phyloP scores from a whole-genome alignment of 108 stramenopile species.

The Conticribra weissflogii region DNA sequence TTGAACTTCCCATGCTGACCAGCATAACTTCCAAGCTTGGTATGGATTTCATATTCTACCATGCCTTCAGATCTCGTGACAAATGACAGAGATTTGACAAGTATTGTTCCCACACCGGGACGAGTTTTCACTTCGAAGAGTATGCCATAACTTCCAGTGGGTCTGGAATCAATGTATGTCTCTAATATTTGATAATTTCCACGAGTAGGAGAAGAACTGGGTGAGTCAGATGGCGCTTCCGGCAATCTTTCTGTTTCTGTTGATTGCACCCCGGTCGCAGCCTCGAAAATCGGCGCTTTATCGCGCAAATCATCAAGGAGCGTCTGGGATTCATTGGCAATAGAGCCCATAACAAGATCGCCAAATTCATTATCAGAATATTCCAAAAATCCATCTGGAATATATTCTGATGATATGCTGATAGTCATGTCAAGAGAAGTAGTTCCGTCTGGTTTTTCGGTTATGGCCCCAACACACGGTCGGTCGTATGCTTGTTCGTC shows the following conservation, averaged over 20 bases:
- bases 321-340: not conserved
- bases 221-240: conserved; percentile 10
- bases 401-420: conserved; percentile 3
- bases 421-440: conserved; percentile 19
- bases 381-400: not conserved
- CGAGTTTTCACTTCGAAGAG: conserved; percentile 18
- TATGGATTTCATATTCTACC: conserved; percentile 24
- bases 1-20: conserved; percentile 1
- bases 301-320: too few species aligned
- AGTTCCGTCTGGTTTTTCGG: not conserved
- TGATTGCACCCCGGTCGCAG: not conserved
- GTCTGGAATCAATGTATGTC: conserved; percentile 7
- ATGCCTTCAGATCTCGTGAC: conserved; percentile 1
- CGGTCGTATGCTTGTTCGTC: conserved; percentile 16
- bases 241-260: conserved; percentile 9
- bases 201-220: conserved; percentile 21
- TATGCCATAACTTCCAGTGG: conserved; percentile 24
- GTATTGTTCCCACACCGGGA: not conserved
- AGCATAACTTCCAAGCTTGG: conserved; percentile 4
- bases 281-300: not conserved
- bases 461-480: conserved; percentile 20
- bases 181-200: conserved; percentile 7
- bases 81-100: conserved; percentile 13
- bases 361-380: not conserved
- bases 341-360: not conserved